Evolutionary conservation across 2,329 filamentous ascomycete species (phyloP).

Genomic region (Rachicladosporium sp.): DNA sequence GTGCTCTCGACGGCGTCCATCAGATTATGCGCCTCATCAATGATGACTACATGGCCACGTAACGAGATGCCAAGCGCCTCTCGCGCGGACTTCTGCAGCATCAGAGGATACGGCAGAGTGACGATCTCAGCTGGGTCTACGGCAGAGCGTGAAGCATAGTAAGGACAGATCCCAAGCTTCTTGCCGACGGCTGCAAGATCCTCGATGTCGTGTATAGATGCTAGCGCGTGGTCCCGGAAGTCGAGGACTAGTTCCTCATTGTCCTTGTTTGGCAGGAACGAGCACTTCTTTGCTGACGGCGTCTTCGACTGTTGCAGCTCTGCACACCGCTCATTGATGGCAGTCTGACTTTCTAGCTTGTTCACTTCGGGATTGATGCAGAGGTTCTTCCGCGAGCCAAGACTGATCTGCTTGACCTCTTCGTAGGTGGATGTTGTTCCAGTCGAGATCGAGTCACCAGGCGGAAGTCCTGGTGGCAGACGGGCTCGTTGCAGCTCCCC

Average conservation of each 20-base stretch:
- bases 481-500: constrained; percentile 66
- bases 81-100: constrained; percentile 75
- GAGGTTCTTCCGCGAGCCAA: constrained; percentile 74
- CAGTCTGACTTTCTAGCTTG: constrained; percentile 54
- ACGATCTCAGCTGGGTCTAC: constrained; percentile 69
- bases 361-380: constrained; percentile 83
- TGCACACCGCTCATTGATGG: constrained; percentile 86
- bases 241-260: constrained; percentile 58
- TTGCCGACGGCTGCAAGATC: constrained; percentile 71
- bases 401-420: constrained; percentile 63
- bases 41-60: constrained; percentile 80
- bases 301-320: constrained; percentile 68
- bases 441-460: constrained; percentile 8
- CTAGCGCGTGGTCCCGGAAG: constrained; percentile 75
- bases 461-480: constrained; percentile 55
- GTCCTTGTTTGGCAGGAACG: constrained; percentile 67
- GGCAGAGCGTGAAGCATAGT: constrained; percentile 83
- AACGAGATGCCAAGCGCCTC: constrained; percentile 79
- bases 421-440: constrained; percentile 31
- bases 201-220: constrained; percentile 84
- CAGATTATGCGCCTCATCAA: constrained; percentile 95
- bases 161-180: constrained; percentile 73
- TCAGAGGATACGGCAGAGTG: constrained; percentile 79
- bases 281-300: constrained; percentile 55
- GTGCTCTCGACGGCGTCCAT: constrained; percentile 90